These are phyloP conservation scores for Lolium perenne DNA, from an alignment of 176 grass and related monocot genomes.

Conservation along the genomic window DNA sequence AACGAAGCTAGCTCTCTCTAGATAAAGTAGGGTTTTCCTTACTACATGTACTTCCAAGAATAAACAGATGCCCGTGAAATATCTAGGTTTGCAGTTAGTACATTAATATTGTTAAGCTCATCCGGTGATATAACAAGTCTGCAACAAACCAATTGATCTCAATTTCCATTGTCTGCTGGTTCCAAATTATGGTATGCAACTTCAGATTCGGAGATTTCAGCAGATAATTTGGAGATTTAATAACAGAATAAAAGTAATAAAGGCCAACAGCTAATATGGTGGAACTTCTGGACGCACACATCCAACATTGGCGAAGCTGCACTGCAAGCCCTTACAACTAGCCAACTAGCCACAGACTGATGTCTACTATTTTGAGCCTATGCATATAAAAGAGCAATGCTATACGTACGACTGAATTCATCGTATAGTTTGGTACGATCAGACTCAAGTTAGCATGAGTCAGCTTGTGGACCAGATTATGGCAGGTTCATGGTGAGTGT, in stretches of 20 bases:
- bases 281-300: not conserved
- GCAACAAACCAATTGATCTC: not conserved
- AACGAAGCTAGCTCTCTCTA: not conserved
- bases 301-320: not conserved
- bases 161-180: not conserved
- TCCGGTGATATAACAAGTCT: not conserved
- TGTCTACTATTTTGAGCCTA: not conserved
- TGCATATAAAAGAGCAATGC: too few relatives aligned
- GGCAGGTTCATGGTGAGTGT: too few relatives aligned
- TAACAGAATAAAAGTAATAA: too few relatives aligned
- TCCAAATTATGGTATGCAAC: too few relatives aligned
- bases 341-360: not conserved
- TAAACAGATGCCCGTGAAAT: not conserved
- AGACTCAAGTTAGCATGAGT: too few relatives aligned
- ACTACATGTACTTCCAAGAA: not conserved
- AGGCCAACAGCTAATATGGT: too few relatives aligned
- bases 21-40: not conserved
- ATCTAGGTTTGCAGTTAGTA: not conserved
- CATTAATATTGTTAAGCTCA: not conserved
- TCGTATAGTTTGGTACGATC: too few relatives aligned
- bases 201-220: too few relatives aligned
- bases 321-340: not conserved
- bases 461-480: too few relatives aligned
- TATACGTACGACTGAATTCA: too few relatives aligned
- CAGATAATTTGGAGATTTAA: too few relatives aligned